Evolutionary conservation across 2,329 filamentous ascomycete species (phyloP).

Genomic region (Cryphonectria carpinicola): DNA sequence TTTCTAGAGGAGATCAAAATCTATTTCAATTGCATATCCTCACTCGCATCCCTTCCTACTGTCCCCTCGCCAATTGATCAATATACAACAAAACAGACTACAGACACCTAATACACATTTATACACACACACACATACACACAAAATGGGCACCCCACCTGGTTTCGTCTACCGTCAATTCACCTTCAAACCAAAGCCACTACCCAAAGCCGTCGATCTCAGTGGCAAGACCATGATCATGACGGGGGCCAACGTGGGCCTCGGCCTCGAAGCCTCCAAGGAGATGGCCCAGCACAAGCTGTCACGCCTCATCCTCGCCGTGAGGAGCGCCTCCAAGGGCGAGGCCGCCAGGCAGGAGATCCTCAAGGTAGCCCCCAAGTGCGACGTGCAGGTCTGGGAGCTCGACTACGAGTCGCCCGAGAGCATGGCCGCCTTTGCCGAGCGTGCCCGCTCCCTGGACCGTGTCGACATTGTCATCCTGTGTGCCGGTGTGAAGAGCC

Average conservation of each 20-base stretch:
- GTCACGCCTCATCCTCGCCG: slow-evolving; percentile 50
- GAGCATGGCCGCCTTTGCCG: slow-evolving; percentile 48
- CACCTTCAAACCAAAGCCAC: slow-evolving; percentile 1
- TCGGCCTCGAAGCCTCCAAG: neutral
- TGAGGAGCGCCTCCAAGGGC: slow-evolving; percentile 48
- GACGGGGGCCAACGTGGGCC: neutral
- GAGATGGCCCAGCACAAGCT: slow-evolving; percentile 36
- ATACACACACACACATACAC: too few species aligned
- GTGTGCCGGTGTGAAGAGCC: slow-evolving; percentile 47
- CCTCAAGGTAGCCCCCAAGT: slow-evolving; percentile 39
- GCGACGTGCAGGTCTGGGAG: slow-evolving; percentile 51
- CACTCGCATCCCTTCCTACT: neutral
- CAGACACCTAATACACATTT: neutral
- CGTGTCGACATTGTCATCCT: slow-evolving; percentile 50
- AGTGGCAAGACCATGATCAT: slow-evolving; percentile 4
- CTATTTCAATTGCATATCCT: neutral
- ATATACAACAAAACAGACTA: neutral
- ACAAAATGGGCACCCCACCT: neutral
- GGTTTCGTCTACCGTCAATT: neutral
- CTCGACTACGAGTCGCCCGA: slow-evolving; percentile 53
- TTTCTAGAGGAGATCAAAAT: neutral
- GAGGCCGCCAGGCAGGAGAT: slow-evolving; percentile 40
- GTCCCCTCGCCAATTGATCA: neutral
- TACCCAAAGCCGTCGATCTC: neutral
- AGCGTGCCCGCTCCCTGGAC: slow-evolving; percentile 38